Evolutionary conservation across 495 filamentous ascomycete genomes (phyloP), one percentile per base, ranked within the genome.

Genomic region (Penicillium soppii): DNA sequence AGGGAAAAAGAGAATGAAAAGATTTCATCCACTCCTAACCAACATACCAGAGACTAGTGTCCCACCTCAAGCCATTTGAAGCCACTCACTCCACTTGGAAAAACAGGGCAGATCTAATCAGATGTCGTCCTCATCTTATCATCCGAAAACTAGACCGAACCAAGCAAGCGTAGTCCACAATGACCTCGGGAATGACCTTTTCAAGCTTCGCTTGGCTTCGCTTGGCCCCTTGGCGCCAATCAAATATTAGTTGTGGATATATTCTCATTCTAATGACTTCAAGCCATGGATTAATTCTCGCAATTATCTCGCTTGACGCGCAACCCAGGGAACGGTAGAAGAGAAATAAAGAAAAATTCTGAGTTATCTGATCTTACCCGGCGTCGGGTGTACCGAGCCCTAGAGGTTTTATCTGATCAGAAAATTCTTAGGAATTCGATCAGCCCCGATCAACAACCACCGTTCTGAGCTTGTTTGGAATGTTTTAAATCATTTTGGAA

Each of bases 141-240:
- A 9, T 23, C 29, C 44, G n/a, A 47, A 9, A 8, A 1, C 33
- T 38, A 47, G 17, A 5, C 33, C 33, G 1, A 6, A 47, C 7
- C 4, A 1, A 25, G 33, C 8, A 47, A 38, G 45, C 23, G 33
- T 25, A n/a, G 10, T 5, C 45, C 45, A 47, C 23, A 29, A 13
- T 20, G 29, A 39, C 33, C 45, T 38, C 38, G 7, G 22, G 22
- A 35, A 16, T 20, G 22, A 16, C 33, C 16, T 22, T 6, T 10
- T 39, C 45, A 47, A 47, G 45, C 45, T 47, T 47, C 23, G 22
- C 45, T 47, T 47, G 43, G 43, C 25, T 20, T 20, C 12, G 9
- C 27, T 22, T 27, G 29, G 43, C 43, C 29, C 10, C 42, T 44
- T 44, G 27, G 42, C 40, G 15, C 2, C 12, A 10, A 16, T 16